Base-by-base conservation (phyloP, 768 basidiomycete genomes). In the Tricholoma terreum region DNA sequence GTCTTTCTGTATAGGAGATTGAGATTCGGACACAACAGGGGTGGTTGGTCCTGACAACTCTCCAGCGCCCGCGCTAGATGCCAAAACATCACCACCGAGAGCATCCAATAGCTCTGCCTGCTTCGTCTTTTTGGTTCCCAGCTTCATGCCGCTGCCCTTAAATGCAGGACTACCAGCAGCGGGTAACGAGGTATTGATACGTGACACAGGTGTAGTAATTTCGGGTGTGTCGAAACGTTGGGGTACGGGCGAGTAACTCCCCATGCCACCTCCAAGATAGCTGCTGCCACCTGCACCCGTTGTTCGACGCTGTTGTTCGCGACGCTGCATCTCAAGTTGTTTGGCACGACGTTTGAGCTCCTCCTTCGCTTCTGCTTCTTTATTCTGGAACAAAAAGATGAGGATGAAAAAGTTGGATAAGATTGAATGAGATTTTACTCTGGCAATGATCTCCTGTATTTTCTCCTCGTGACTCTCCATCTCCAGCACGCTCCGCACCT, bases 311-410 rank as follows among this genome's bases (percentile, higher is more conserved):
- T 96, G 93, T 70, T 95, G 93, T 69, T 99, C 96, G 33, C 95
- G 81, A 40, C 96, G 86, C 68, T 98, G 97, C 86, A 97, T 91
- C 73, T 99, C 97, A 59, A 99, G 85, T 67, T 98, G 94, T 70
- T 97, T 97, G 0, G 97, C 95, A 30, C 96, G 89, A 38, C 97
- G 86, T 71, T 98, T 98, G 68, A 99, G 88, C 67, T 98, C 96
- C 70, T 99, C 97, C 70, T 99, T 99, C 2, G 96, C 97, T 67
- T 99, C 97, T 6, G 94, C 94, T 74, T 99, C 97, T 74, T 98
- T 98, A 79, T 99, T 98, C 89, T 95, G 62, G 12, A 53, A 22
- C 50, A 40, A 48, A 50, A 33, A 17, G 11, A 35, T 55, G 46
- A 57, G 11, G 40, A 58, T 24, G 55, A 19, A 14, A 53, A 36